These are phyloP conservation scores for Angomonas ambiguus DNA, from an alignment of 208 protist species.

Conservation along the genomic window DNA sequence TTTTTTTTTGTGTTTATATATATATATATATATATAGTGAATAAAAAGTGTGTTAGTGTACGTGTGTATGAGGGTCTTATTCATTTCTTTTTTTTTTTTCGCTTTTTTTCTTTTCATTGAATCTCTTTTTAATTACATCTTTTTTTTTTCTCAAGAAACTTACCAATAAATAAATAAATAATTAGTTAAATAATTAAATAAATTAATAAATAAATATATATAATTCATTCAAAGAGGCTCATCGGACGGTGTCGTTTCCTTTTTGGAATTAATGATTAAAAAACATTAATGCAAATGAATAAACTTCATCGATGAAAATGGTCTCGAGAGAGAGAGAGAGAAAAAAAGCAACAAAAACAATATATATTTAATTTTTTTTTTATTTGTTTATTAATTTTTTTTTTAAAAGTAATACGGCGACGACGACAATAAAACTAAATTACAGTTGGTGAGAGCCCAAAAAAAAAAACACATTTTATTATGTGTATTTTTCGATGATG, in stretches of 20 bases:
- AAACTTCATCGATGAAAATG: background rate
- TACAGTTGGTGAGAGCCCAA: constrained; percentile 1
- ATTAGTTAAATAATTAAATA: too few species aligned
- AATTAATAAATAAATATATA: too few species aligned
- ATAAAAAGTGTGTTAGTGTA: too few species aligned
- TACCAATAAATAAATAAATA: too few species aligned
- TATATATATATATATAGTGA: background rate
- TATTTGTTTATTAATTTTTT: background rate
- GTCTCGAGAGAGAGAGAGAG: background rate
- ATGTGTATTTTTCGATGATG: background rate
- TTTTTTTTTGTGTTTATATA: background rate
- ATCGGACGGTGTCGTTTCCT: too few species aligned
- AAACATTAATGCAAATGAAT: too few species aligned
- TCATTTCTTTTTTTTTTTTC: constrained; percentile 4
- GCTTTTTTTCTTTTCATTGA: too few species aligned
- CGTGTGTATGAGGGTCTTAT: too few species aligned
- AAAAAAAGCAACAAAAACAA: background rate
- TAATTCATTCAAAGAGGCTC: too few species aligned
- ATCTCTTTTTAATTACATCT: too few species aligned
- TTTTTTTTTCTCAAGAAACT: too few species aligned
- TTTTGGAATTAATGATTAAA: constrained; percentile 12
- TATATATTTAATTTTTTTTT: background rate
- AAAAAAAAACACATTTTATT: too few species aligned
- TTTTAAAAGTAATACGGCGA: background rate
- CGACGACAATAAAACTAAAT: background rate